phyloP scores from a whole-genome alignment of 2,329 filamentous ascomycete species.

The Aspergillus latus region DNA sequence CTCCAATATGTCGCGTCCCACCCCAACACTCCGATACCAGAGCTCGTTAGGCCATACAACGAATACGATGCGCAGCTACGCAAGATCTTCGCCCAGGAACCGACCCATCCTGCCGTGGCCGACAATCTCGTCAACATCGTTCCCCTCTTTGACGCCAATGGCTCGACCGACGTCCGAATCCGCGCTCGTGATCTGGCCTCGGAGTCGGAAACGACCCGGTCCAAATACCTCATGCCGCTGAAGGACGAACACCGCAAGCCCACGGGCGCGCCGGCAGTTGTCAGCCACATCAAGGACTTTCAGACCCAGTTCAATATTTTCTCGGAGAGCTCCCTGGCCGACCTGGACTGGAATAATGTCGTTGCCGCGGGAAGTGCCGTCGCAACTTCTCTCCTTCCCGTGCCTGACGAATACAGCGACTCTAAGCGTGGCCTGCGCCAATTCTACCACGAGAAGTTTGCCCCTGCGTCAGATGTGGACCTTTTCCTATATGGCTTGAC shows the following conservation, averaged over 20 bases:
- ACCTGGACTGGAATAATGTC: slow-evolving; percentile 79
- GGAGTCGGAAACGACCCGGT: slow-evolving; percentile 30
- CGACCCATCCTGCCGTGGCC: slow-evolving; percentile 29
- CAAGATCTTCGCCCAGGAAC: slow-evolving; percentile 41
- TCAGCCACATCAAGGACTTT: slow-evolving; percentile 67
- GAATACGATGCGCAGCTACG: slow-evolving; percentile 37
- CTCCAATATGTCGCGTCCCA: slow-evolving; percentile 27
- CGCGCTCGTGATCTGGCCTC: slow-evolving; percentile 35
- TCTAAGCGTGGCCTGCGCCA: slow-evolving; percentile 63
- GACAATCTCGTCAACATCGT: slow-evolving; percentile 37
- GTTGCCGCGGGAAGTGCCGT: slow-evolving; percentile 80
- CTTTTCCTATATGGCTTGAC: slow-evolving; percentile 79
- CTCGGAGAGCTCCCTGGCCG: slow-evolving; percentile 72
- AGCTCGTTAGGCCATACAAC: slow-evolving; percentile 39
- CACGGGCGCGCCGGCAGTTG: slow-evolving; percentile 66
- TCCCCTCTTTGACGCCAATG: slow-evolving; percentile 32
- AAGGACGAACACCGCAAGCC: slow-evolving; percentile 57
- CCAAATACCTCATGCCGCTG: slow-evolving; percentile 38
- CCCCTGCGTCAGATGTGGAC: slow-evolving; percentile 82
- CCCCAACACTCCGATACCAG: slow-evolving; percentile 26
- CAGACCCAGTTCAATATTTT: slow-evolving; percentile 78
- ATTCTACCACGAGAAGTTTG: slow-evolving; percentile 80
- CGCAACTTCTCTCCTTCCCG: slow-evolving; percentile 72
- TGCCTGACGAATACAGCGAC: slow-evolving; percentile 60
- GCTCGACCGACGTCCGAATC: slow-evolving; percentile 27